Evolutionary conservation across 805 yeast species (phyloP), one percentile per base, ranked within the genome.

Genomic region (Sugiyamaella lignohabitans): DNA sequence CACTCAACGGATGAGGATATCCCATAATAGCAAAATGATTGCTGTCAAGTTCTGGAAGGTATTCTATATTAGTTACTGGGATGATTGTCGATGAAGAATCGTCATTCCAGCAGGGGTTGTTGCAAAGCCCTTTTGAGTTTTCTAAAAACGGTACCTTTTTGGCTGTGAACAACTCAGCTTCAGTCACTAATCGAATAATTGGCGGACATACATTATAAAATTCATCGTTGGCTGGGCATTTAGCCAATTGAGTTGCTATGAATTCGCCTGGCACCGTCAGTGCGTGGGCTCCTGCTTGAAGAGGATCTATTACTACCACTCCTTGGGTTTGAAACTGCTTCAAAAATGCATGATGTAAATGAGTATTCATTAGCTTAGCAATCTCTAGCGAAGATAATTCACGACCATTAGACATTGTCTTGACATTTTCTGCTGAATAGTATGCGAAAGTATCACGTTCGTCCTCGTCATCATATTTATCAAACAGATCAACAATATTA

Each of bases 321-420:
- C 48, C 48, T 3, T 36, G 21, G 5, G 44, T 46, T 3, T 45
- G 39, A 40, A 52, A 58, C 17, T 51, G 49, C 19, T 48, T 43
- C 27, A 60, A 21, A 40, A 58, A 60, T 4, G 52, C 44, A 20
- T 54, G 53, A 38, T 59, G 63, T 43, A 60, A 46, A 37, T 60
- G 64, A 4, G 55, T 50, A 18, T 57, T 55, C 48, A 59, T 57
- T 8, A 60, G 48, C 5, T 46, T 55, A 4, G 62, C 60, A n/a
- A 56, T 43, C 14, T 48, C 46, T 21, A 27, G 16, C 19, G 43
- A 17, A 19, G 14, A 17, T 17, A 44, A 50, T n/a, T 50, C 20
- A 1, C 40, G 41, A 14, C 45, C 49, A 32, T 44, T 43, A 5
- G 40, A 4, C 10, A 50, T 41, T 16, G n/a, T 39, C 4, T 27